Conservation (phyloP, 192 early-diverging fungal species). For the Backusella macrospora region DNA sequence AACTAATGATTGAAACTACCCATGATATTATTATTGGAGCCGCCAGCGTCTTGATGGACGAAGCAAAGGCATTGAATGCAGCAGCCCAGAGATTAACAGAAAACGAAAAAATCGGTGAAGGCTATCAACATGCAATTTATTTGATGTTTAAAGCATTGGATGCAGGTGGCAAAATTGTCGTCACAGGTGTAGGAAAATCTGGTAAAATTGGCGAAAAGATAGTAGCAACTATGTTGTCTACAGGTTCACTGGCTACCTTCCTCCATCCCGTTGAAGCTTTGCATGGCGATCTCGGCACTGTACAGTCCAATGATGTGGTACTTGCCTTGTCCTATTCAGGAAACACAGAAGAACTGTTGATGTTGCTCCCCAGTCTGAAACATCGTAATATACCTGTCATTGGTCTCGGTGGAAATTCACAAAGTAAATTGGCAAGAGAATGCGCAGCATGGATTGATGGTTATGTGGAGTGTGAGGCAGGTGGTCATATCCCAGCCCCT, state of each 20-base stretch:
- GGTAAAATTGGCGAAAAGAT: slow-evolving; percentile 55
- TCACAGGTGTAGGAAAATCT: slow-evolving; percentile 52
- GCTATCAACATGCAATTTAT: slow-evolving; percentile 42
- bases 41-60: slow-evolving; percentile 36
- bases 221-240: slow-evolving; percentile 45
- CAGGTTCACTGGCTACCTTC: slow-evolving; percentile 44
- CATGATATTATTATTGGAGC: slow-evolving; percentile 39
- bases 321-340: slow-evolving; percentile 50
- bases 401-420: slow-evolving; percentile 44
- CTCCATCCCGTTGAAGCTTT: slow-evolving; percentile 50
- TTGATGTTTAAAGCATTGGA: slow-evolving; percentile 37
- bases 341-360: slow-evolving; percentile 47
- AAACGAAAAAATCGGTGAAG: slow-evolving; percentile 13
- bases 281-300: slow-evolving; percentile 48
- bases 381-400: slow-evolving; percentile 44
- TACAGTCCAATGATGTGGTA: slow-evolving; percentile 40
- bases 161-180: slow-evolving; percentile 47
- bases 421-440: slow-evolving; percentile 45
- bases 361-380: slow-evolving; percentile 42
- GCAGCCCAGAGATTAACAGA: slow-evolving; percentile 38
- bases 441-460: slow-evolving; percentile 48
- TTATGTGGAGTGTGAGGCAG: slow-evolving; percentile 40
- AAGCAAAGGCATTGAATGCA: slow-evolving; percentile 39
- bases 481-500: slow-evolving; percentile 45
- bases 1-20: slow-evolving; percentile 1